Evolutionary conservation across 768 basidiomycete species (phyloP), one percentile per base, ranked within the genome.

Genomic region (Tubosaeta sp.): DNA sequence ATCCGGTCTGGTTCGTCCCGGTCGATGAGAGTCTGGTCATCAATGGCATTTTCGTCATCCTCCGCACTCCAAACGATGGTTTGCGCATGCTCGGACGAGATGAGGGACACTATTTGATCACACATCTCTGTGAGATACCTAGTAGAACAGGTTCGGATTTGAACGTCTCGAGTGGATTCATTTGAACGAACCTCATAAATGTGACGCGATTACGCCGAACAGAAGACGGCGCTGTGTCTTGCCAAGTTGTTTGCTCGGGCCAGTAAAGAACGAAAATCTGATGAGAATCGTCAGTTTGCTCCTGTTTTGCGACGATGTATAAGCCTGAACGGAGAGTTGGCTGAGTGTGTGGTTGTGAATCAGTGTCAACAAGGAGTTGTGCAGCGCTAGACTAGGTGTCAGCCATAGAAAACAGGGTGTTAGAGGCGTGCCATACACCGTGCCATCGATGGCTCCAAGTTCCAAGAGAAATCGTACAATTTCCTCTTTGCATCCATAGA

Each of bases 161-260:
- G 2, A 3, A 42, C 29, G 19, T 19, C 14, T 35, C 19, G 1
- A 17, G 32, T 2, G n/a, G n/a, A n/a, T n/a, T n/a, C n/a, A 49
- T 32, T 0, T 5, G 9, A 7, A 50, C 65, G 37, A 64, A 80
- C 83, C 83, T 67, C 80, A 84, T 83, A 58, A 85, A 85, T 0
- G 82, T 81, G 4, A 78, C 68, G 8, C 83, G 72, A 64, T 83
- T 85, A 2, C 76, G 73, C 25, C 71, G 60, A 43, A 80, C 73
- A 4, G 79, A 67, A 1, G 73, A 67, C 10, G 66, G 34, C 0
- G 79, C 75, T 14, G 70, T 63, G 59, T 83, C 80, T 31, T 77
- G 61, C 83, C 83, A 85, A 0, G 83, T 84, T 1, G 66, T 72
- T 27, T 78, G 71, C 52, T 85, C 81, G 0, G 83, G 83, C 83